These are phyloP conservation scores for Saccharum officinarum DNA, from an alignment of 176 grass and related monocot genomes.

Conservation along the genomic window DNA sequence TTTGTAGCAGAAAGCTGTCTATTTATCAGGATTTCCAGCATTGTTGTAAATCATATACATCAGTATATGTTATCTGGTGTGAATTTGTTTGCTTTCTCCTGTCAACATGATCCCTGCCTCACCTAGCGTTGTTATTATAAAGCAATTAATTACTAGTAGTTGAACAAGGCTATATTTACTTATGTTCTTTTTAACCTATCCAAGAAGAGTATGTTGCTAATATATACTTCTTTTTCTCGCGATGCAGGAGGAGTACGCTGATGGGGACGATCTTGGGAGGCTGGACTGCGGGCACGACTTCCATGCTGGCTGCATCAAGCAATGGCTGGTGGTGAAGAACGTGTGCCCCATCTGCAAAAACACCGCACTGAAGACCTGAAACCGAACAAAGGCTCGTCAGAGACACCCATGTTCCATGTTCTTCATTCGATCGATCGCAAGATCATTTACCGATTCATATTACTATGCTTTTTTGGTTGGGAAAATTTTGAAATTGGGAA, in stretches of 20 bases:
- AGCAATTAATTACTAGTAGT: not conserved
- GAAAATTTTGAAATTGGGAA: not conserved
- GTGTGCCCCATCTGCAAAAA: slow-evolving; percentile 56
- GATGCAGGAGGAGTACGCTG: slow-evolving; percentile 43
- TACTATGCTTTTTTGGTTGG: slow-evolving; percentile 26
- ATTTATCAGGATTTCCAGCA: not conserved
- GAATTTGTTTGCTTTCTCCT: not conserved
- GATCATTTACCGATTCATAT: slow-evolving; percentile 47
- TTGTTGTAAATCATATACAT: not conserved
- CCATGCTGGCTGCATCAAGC: slow-evolving; percentile 50
- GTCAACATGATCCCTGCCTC: not conserved
- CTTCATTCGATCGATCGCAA: slow-evolving; percentile 34
- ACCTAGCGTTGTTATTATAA: not conserved
- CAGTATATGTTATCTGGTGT: not conserved
- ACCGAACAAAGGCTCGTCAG: not conserved
- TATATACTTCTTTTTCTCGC: too few relatives aligned
- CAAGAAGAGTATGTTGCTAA: slow-evolving; percentile 48
- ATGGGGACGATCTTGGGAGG: slow-evolving; percentile 48
- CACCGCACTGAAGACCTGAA: slow-evolving; percentile 47
- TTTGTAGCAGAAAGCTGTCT: not conserved
- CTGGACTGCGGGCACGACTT: slow-evolving; percentile 58
- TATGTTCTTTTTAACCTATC: not conserved
- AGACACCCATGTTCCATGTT: not conserved
- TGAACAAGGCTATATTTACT: not conserved
- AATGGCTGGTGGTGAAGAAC: slow-evolving; percentile 62